Evolutionary conservation across 2,329 filamentous ascomycete genomes (phyloP).

Genomic region (Claviceps cyperi): DNA sequence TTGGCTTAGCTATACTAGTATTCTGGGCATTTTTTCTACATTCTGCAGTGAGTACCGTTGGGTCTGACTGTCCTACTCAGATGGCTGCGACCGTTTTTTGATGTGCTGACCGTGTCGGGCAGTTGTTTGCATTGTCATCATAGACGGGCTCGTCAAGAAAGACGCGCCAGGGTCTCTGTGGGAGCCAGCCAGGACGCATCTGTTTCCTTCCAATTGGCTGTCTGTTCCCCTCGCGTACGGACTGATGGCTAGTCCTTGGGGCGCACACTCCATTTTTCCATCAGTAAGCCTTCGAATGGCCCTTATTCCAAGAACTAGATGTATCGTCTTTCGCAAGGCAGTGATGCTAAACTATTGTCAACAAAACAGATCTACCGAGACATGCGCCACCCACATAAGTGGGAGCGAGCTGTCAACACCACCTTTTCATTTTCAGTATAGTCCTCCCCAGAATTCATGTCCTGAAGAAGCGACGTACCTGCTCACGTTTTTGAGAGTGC

Average conservation of each 20-base stretch:
- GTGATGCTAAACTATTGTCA: background rate
- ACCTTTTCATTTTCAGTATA: conserved; percentile 73
- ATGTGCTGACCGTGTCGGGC: conserved; percentile 17
- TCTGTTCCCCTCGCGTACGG: conserved; percentile 81
- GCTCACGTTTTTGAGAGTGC: too few species aligned
- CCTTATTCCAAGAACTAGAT: background rate
- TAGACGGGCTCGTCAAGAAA: conserved; percentile 77
- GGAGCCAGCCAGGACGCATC: conserved; percentile 62
- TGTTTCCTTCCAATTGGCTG: conserved; percentile 76
- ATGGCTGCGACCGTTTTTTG: too few species aligned
- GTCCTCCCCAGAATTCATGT: background rate
- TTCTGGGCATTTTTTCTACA: conserved; percentile 83
- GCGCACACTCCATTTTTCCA: conserved; percentile 58
- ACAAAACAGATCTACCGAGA: conserved; percentile 41
- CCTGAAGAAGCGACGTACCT: background rate
- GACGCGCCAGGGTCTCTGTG: conserved; percentile 68
- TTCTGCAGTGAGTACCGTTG: conserved; percentile 56
- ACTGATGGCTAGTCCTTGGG: conserved; percentile 66
- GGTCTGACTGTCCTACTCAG: too few species aligned
- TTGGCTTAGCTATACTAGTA: conserved; percentile 75
- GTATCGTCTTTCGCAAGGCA: too few species aligned
- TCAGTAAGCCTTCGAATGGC: conserved; percentile 35
- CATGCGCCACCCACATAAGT: conserved; percentile 67
- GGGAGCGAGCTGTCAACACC: conserved; percentile 55
- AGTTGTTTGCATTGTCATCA: conserved; percentile 74